Evolutionary conservation across 768 basidiomycete species (phyloP), one percentile per base, ranked within the genome.

Genomic region (Udeniomyces megalosporus): DNA sequence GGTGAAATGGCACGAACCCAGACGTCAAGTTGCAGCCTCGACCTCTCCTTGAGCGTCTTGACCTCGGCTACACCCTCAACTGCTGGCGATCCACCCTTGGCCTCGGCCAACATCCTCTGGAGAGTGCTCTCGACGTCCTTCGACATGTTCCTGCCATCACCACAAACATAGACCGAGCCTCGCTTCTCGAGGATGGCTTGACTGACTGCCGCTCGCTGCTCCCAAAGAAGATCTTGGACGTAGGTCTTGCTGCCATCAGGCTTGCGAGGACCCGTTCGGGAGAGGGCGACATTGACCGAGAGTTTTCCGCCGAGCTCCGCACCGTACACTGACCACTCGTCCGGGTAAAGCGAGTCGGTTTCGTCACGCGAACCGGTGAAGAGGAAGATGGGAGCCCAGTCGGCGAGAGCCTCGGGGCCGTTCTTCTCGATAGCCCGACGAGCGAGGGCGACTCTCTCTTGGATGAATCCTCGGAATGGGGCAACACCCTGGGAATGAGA

Each of bases 401-500:
- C 92, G 14, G 81, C 81, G 66, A 99, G 83, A 6, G 87, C 92
- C 64, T 92, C 88, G 10, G 84, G 80, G 8, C 93, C 93, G 69
- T 92, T 92, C 80, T 96, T 96, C 69, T 92, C 92, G 60, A 91
- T 79, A 0, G 91, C 87, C 65, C 90, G 89, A 65, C 88, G 86
- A 14, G 92, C 95, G 34, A 97, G 83, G 11, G 91, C 91, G 47
- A 99, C 85, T 68, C 95, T 88, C 73, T 99, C 95, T 75, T 99
- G 95, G 10, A 97, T 81, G 74, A 99, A 99, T 2, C 93, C 95
- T 65, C 95, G 87, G 88, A 99, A 99, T 10, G 95, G 95, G 50
- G 95, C 95, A 60, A 99, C 91, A 77, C 95, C 95, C 90, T 93
- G 62, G 15, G 63, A 24, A 45, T 15, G 15, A 22, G 24, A 31